Conservation (phyloP, 352 stramenopile species). For the Pilasporangium apinafurcum region DNA sequence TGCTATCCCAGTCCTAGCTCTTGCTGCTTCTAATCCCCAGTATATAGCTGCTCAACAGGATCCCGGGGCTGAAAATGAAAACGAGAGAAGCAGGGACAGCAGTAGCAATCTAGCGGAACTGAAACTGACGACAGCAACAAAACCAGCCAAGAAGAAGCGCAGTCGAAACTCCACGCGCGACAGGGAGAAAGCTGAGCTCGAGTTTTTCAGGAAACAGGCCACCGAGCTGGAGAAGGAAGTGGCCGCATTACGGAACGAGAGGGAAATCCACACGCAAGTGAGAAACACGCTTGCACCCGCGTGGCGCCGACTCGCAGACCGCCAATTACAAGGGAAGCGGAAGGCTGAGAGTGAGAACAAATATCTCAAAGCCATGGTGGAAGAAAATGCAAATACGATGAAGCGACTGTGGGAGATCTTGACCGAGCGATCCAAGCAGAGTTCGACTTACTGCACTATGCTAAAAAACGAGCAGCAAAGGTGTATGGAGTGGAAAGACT, state of each 20-base stretch:
- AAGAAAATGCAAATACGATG: no score
- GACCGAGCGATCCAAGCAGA: no score
- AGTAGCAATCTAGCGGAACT: neutral
- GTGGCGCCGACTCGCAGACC: neutral
- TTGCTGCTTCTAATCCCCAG: no score
- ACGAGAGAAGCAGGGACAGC: neutral
- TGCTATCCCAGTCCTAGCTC: no score
- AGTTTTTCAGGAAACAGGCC: neutral
- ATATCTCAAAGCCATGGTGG: neutral
- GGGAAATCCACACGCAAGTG: no score
- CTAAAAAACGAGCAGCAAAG: neutral
- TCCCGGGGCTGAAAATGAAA: no score
- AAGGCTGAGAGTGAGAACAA: neutral
- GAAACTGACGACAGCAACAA: neutral
- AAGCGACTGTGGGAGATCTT: no score
- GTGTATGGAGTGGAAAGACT: neutral
- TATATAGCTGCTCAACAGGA: no score
- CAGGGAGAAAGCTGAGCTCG: conserved; percentile 1
- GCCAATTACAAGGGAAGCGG: neutral
- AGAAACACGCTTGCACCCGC: neutral
- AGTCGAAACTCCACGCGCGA: conserved; percentile 1
- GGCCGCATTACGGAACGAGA: neutral
- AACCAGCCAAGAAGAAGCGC: conserved; percentile 1
- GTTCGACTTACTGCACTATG: no score
- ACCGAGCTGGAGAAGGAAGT: no score